Conservation (phyloP, 169 alveolate genomes). For the Plasmodium sp. region DNA sequence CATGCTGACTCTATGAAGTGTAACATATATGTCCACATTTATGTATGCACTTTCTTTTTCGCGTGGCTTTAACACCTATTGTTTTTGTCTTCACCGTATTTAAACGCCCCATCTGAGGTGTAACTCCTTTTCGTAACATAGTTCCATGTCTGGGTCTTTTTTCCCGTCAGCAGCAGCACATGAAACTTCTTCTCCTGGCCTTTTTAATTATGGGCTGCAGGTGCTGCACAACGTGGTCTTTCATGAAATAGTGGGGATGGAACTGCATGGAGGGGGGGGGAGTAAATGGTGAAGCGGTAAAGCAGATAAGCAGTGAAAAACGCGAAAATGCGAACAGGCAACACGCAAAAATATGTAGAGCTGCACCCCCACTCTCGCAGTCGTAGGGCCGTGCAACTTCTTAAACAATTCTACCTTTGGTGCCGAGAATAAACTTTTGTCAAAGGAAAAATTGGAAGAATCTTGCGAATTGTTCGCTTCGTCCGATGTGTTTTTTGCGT, state of each 20-base stretch:
- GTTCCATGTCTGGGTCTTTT: background rate
- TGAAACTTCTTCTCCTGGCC: conserved; percentile 6
- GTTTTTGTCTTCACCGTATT: background rate
- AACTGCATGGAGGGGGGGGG: conserved; percentile 29
- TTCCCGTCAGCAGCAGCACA: conserved; percentile 34
- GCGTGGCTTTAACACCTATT: background rate
- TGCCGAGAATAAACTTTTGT: conserved; percentile 35
- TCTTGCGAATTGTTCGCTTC: conserved; percentile 1
- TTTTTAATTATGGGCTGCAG: conserved; percentile 64
- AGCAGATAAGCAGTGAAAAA: background rate
- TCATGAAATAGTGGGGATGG: conserved; percentile 28
- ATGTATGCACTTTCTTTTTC: background rate
- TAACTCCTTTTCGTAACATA: background rate
- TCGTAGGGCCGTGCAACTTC: background rate
- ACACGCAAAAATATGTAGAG: background rate
- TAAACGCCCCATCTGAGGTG: background rate
- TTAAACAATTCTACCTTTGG: conserved; percentile 24
- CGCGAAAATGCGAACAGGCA: too few species aligned
- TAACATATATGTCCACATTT: background rate
- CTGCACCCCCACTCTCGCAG: background rate
- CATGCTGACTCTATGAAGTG: background rate
- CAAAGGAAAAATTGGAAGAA: conserved; percentile 8
- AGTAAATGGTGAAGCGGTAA: background rate
- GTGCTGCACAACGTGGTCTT: conserved; percentile 36
- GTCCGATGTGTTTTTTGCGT: background rate